Evolutionary conservation across 1,284 basidiomycete species (phyloP).

Genomic region (Amylostereum areolatum): DNA sequence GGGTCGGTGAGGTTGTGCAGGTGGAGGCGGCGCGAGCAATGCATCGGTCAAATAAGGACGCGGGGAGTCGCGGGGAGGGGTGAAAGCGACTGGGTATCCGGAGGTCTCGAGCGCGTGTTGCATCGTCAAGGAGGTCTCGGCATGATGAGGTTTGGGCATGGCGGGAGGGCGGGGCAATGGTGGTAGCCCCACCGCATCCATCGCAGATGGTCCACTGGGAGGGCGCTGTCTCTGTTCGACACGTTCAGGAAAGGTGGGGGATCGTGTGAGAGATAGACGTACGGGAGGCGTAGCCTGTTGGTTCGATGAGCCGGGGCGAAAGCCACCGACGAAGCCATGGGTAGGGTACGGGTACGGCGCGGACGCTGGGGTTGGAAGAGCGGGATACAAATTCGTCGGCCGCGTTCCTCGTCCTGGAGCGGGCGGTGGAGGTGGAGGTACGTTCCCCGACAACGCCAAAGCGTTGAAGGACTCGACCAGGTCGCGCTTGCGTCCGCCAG

Average conservation of each 20-base stretch:
- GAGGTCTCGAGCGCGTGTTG: constrained; percentile 13
- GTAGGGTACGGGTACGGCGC: not conserved
- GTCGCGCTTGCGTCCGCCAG: constrained; percentile 11
- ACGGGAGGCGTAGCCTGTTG: not conserved
- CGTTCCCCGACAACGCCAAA: constrained; percentile 24
- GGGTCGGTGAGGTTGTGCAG: constrained; percentile 19
- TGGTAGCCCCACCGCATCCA: constrained; percentile 8
- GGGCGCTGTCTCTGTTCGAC: constrained; percentile 5
- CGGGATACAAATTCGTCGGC: too few species aligned
- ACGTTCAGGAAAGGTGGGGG: not conserved
- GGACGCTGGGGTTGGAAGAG: not conserved
- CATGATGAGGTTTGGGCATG: constrained; percentile 33
- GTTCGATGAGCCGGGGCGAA: constrained; percentile 14
- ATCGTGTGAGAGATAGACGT: not conserved
- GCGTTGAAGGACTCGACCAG: constrained; percentile 33
- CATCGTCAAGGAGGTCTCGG: constrained; percentile 13
- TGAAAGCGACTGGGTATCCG: constrained; percentile 3
- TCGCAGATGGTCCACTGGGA: constrained; percentile 7
- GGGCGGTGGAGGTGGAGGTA: not conserved
- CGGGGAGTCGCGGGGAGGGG: not conserved
- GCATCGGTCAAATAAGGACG: not conserved
- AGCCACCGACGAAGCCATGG: constrained; percentile 24
- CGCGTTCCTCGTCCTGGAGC: not conserved
- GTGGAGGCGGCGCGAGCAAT: constrained; percentile 3
- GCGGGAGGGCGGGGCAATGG: constrained; percentile 31